These are phyloP conservation scores for Beauveria australis DNA, from an alignment of 2,329 filamentous ascomycete species.

Conservation along the genomic window DNA sequence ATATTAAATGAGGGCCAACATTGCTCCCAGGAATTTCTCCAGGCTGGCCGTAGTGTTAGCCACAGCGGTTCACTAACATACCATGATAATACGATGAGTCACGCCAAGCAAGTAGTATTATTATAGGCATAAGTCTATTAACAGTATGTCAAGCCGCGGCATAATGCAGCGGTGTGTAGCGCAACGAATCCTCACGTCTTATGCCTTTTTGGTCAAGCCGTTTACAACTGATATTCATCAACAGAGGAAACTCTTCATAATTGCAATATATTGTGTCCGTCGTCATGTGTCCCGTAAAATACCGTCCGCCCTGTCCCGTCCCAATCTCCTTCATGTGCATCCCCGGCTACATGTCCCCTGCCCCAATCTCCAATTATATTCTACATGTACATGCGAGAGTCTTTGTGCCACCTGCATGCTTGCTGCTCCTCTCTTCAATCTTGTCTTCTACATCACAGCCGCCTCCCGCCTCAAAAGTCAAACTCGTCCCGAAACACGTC, in stretches of 20 bases:
- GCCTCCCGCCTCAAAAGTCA: conserved; percentile 55
- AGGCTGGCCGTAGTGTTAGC: too few species aligned
- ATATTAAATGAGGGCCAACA: too few species aligned
- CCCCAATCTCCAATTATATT: background rate
- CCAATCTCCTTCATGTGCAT: background rate
- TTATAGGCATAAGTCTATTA: too few species aligned
- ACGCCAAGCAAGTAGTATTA: too few species aligned
- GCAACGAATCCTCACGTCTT: too few species aligned
- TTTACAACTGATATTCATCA: too few species aligned
- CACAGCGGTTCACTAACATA: too few species aligned
- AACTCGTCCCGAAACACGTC: conserved; percentile 83
- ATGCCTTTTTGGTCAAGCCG: too few species aligned
- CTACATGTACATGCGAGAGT: conserved; percentile 4
- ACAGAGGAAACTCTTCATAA: background rate
- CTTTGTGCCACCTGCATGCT: background rate
- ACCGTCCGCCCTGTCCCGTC: background rate
- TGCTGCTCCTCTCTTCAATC: background rate
- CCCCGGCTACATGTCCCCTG: background rate
- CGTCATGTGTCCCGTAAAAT: background rate
- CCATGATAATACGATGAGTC: too few species aligned
- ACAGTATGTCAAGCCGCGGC: too few species aligned
- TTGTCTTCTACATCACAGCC: background rate
- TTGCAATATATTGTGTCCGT: background rate
- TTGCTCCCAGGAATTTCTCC: too few species aligned
- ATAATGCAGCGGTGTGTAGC: too few species aligned